Conservation (phyloP, 176 grass and related monocot genomes). For the barley (Hordeum vulgare) region MorexV3_pseudomolecules_assembly NC_058519.1:51237993-51238492, state of each 20-base stretch:
- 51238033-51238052: background rate
- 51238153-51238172: background rate
- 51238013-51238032: background rate
- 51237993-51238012: background rate
- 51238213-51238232: background rate
- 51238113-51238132: background rate
- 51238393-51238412: background rate
- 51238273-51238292: background rate
- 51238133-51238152: background rate
- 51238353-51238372: background rate
- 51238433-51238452: background rate
- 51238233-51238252: background rate
- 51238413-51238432: background rate
- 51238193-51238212: background rate
- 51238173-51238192: background rate
- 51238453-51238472: background rate
- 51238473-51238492: background rate
- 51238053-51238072: background rate
- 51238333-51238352: background rate
- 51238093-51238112: background rate
- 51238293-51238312: background rate
- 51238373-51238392: background rate
- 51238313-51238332: background rate
- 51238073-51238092: background rate
- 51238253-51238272: background rate